phyloP scores from a whole-genome alignment of 805 yeast genomes.

The Lachancea dasiensis region DNA sequence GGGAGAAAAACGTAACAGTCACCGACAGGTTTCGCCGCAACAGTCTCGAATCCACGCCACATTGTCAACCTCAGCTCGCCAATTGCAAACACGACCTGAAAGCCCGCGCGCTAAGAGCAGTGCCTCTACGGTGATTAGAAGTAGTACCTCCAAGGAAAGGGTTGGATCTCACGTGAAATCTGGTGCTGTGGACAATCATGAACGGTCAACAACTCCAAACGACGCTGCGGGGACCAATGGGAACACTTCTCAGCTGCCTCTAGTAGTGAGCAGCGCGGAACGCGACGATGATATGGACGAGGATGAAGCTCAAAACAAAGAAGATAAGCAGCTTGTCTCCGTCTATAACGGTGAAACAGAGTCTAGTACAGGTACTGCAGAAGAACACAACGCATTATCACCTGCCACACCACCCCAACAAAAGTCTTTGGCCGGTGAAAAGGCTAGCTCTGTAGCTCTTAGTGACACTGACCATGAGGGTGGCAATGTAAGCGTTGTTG shows the following conservation, averaged over 20 bases:
- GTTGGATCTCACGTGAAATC: constrained; percentile 1
- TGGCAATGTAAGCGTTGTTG: constrained; percentile 21
- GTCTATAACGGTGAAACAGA: constrained; percentile 27
- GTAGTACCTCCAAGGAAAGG: not conserved
- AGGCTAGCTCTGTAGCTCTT: constrained; percentile 11
- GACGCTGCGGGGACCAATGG: not conserved
- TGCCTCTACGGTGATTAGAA: not conserved
- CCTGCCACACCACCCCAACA: constrained; percentile 7
- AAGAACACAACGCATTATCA: constrained; percentile 4
- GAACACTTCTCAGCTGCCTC: not conserved
- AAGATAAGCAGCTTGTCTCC: constrained; percentile 20
- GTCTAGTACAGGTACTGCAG: constrained; percentile 23
- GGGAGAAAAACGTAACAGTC: constrained; percentile 4
- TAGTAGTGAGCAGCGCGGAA: constrained; percentile 1
- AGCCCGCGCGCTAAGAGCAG: not conserved
- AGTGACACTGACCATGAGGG: constrained; percentile 17
- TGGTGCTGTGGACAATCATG: no score
- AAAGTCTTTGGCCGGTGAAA: constrained; percentile 6
- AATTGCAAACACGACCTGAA: constrained; percentile 7
- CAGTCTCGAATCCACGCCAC: constrained; percentile 14
- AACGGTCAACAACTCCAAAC: not conserved
- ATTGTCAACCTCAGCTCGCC: constrained; percentile 17
- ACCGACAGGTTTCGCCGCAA: constrained; percentile 6
- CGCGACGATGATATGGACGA: constrained; percentile 12
- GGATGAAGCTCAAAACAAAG: constrained; percentile 12